Evolutionary conservation across 306 rosid species (phyloP), one percentile per base, ranked within the genome.

Genomic region (Casuarina glauca): DNA sequence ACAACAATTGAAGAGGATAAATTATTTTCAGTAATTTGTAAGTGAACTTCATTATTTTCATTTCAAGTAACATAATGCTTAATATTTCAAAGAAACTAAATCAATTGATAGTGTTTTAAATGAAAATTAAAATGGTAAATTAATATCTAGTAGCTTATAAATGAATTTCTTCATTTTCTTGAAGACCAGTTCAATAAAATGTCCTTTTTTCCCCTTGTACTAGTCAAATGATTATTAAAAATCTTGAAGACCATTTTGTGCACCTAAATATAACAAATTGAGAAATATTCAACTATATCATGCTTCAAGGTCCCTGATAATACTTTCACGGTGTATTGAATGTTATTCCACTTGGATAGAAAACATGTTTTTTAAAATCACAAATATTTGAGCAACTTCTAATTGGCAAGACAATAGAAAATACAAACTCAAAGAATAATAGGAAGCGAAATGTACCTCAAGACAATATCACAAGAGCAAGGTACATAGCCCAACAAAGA

Each of bases 401-500:
- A 41, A 13, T 17, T 20, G 20, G n/a, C 71, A 16, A 41, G 51
- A 35, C 2, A 42, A 58, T 50, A 36, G 5, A 77, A 19, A 17
- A 2, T 63, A 53, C 58, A 53, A 35, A 9, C 42, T 19, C 7
- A 19, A 74, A 44, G 13, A 61, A 70, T 20, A 39, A 53, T 10
- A 8, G 11, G 58, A 48, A 43, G 39, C 52, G 69, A 9, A 69
- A 68, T 39, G 16, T 85, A 81, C 88, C 87, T 84, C 69, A 84
- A 51, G 92, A 85, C 84, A 90, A 77, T 60, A 90, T 86, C 39
- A 90, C 94, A 73, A 81, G 84, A 73, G 88, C 90, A 19, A 88
- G 88, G 67, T 88, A 90, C 86, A 90, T 86, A 36, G 91, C 89
- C 61, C 82, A 89, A 36, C 91, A 86, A 45, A 86, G 90, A 81